Evolutionary conservation across 805 yeast genomes (phyloP).

Genomic region (Kodamaea restingae): DNA sequence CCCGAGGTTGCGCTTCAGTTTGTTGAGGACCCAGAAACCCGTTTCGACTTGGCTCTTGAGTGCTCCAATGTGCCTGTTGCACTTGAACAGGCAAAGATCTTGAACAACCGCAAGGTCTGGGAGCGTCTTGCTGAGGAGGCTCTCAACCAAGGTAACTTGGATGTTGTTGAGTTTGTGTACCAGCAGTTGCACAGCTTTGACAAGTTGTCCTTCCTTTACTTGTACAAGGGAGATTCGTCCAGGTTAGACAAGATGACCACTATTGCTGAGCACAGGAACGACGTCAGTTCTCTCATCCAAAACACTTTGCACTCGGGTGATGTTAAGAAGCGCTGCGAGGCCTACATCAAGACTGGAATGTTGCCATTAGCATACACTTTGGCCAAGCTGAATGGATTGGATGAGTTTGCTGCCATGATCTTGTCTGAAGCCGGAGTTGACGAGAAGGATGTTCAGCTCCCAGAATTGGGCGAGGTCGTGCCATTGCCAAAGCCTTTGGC

Average conservation of each 20-base stretch:
- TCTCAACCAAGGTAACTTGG: conserved; percentile 80
- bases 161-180: conserved; percentile 78
- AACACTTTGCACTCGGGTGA: conserved; percentile 77
- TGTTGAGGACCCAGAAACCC: conserved; percentile 92
- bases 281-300: conserved; percentile 72
- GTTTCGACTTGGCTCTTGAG: conserved; percentile 93
- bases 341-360: conserved; percentile 74
- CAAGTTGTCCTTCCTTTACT: conserved; percentile 82
- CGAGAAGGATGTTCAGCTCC: conserved; percentile 60
- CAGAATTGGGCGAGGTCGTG: conserved; percentile 44
- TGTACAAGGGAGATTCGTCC: conserved; percentile 73
- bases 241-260: conserved; percentile 80
- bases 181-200: conserved; percentile 87
- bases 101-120: conserved; percentile 72
- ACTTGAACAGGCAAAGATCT: conserved; percentile 76
- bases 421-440: conserved; percentile 65
- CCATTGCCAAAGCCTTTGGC: conserved; percentile 46
- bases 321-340: conserved; percentile 66
- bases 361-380: conserved; percentile 87
- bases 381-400: conserved; percentile 82
- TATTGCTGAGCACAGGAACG: conserved; percentile 87
- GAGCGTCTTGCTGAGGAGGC: conserved; percentile 82
- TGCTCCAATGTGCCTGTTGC: conserved; percentile 88
- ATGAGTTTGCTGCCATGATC: conserved; percentile 67
- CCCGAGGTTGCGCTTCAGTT: conserved; percentile 97